A percentile compares a stretch with the other conserved stretches of the same genome.
These are phyloP conservation scores for Fusarium equiseti DNA, from an alignment of 2,329 filamentous ascomycete genomes.

Conservation along the genomic window DNA sequence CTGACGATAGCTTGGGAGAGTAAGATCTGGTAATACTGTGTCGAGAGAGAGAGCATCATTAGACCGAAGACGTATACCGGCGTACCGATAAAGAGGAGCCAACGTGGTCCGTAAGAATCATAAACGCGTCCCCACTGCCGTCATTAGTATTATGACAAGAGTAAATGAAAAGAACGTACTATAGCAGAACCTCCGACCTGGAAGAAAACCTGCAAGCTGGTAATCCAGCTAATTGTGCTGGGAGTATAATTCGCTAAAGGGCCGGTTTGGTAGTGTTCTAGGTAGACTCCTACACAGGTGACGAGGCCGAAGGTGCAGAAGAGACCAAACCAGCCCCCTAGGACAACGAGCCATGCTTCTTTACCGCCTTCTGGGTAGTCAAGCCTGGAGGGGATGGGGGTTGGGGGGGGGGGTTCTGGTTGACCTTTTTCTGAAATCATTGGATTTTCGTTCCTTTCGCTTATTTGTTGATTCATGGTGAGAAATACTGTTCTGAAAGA, in stretches of 20 bases:
- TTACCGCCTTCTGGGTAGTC: background rate
- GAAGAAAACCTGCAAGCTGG: background rate
- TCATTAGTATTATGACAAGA: fast-evolving
- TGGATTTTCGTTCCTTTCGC: background rate
- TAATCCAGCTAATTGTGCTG: background rate
- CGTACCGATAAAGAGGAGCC: background rate
- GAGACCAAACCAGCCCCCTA: background rate
- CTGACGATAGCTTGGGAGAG: background rate
- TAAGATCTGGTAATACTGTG: background rate
- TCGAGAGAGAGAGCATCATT: background rate
- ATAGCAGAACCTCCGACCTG: background rate
- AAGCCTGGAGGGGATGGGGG: fast-evolving
- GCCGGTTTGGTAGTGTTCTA: background rate
- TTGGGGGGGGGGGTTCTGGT: fast-evolving
- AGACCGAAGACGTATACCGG: background rate
- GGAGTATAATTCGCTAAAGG: fast-evolving
- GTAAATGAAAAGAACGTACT: fast-evolving
- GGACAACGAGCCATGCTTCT: slow-evolving; percentile 2
- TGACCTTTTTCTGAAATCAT: fast-evolving
- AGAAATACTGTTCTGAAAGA: too few species aligned
- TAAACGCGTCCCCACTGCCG: background rate
- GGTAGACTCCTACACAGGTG: background rate
- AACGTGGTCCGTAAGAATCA: slow-evolving; percentile 2
- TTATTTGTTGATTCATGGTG: too few species aligned
- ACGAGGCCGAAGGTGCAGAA: background rate